These are phyloP conservation scores for Pugionium cornutum DNA, from an alignment of 345 rosid genomes.

Conservation along the genomic window DNA sequence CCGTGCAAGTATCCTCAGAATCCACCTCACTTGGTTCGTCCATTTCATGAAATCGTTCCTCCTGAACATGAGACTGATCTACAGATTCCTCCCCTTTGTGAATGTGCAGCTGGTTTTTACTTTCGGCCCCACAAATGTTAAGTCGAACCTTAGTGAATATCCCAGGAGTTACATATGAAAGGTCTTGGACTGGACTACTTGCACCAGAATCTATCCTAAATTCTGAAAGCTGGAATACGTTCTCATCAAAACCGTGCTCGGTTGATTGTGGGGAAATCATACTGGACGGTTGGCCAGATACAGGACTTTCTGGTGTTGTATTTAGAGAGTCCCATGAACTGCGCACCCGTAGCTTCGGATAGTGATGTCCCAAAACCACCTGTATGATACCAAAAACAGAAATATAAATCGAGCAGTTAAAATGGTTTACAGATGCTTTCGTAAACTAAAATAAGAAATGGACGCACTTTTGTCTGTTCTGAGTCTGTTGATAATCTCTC, in stretches of 20 bases:
- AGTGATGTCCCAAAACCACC: slow-evolving; percentile 55
- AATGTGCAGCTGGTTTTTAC: slow-evolving; percentile 25
- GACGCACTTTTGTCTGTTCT: slow-evolving; percentile 34
- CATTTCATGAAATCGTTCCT: slow-evolving; percentile 41
- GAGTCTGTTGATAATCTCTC: slow-evolving; percentile 44
- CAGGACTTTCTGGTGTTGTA: slow-evolving; percentile 45
- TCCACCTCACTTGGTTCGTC: slow-evolving; percentile 47
- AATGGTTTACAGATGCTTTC: slow-evolving; percentile 17
- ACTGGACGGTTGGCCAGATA: slow-evolving; percentile 45
- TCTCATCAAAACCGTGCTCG: slow-evolving; percentile 59
- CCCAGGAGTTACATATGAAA: slow-evolving; percentile 37
- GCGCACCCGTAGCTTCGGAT: slow-evolving; percentile 70
- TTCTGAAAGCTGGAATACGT: slow-evolving; percentile 53
- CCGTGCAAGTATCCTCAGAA: slow-evolving; percentile 53
- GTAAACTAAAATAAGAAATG: not conserved
- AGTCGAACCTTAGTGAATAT: slow-evolving; percentile 33
- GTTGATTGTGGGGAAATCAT: slow-evolving; percentile 57
- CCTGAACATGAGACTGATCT: slow-evolving; percentile 38
- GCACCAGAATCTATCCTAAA: slow-evolving; percentile 47
- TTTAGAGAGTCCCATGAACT: slow-evolving; percentile 61
- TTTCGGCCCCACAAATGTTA: slow-evolving; percentile 31
- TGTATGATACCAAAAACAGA: slow-evolving; percentile 37
- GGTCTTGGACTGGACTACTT: slow-evolving; percentile 40
- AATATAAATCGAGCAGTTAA: slow-evolving; percentile 18
- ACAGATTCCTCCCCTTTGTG: slow-evolving; percentile 45